phyloP scores from a whole-genome alignment of 1,284 basidiomycete species.

The Marasmius fiardii region DNA sequence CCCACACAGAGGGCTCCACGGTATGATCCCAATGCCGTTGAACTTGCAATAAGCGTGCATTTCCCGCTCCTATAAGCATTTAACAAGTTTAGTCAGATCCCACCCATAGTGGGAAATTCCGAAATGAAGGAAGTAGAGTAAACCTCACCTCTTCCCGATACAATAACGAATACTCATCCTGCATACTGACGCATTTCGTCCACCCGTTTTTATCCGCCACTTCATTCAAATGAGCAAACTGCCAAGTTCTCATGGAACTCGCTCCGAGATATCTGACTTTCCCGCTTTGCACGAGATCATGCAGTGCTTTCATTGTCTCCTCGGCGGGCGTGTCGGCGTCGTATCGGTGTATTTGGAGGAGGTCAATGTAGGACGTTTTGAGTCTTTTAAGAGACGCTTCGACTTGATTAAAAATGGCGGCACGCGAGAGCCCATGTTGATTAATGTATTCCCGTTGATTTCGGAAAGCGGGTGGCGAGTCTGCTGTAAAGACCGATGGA shows the following conservation, averaged over 20 bases:
- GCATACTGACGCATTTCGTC: constrained; percentile 35
- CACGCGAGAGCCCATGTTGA: constrained; percentile 39
- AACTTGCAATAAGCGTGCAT: constrained; percentile 44
- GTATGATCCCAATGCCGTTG: constrained; percentile 43
- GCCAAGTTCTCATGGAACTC: constrained; percentile 39
- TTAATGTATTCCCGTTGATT: constrained; percentile 36
- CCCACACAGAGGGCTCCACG: constrained; percentile 34
- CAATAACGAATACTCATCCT: constrained; percentile 31
- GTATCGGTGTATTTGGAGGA: constrained; percentile 42
- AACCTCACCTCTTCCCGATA: constrained; percentile 37
- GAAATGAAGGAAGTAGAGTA: no score
- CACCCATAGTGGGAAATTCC: no score
- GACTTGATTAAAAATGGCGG: constrained; percentile 42
- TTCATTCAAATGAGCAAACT: constrained; percentile 37
- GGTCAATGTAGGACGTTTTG: constrained; percentile 41
- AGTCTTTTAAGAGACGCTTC: constrained; percentile 40
- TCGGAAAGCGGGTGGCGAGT: constrained; percentile 16
- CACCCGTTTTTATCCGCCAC: constrained; percentile 27
- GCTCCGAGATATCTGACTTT: constrained; percentile 43
- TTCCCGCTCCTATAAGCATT: constrained; percentile 36
- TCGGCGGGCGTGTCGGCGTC: constrained; percentile 30
- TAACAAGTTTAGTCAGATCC: no score
- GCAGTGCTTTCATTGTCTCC: constrained; percentile 43
- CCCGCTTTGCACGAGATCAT: constrained; percentile 39
- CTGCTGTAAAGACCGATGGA: constrained; percentile 10